Percentiles rank a stretch among this genome's conserved stretches.
Conservation (phyloP, 2,329 filamentous ascomycete genomes). For the Pseudocercospora ulei region DNA sequence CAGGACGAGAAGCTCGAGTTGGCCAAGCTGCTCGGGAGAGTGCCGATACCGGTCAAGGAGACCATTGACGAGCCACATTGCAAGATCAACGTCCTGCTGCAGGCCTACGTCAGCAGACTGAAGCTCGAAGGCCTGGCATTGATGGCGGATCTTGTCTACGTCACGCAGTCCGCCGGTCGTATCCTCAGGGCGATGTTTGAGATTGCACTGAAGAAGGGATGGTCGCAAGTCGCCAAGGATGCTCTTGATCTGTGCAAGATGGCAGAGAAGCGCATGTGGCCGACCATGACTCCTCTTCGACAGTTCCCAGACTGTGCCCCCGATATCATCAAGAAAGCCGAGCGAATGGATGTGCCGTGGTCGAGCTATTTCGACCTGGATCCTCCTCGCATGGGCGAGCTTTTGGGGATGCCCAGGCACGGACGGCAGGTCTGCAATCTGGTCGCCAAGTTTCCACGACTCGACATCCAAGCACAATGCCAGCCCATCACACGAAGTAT, state of each 20-base stretch:
- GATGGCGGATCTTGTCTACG: slow-evolving; percentile 98
- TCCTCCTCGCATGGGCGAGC: slow-evolving; percentile 88
- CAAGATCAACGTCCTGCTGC: slow-evolving; percentile 94
- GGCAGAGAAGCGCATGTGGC: slow-evolving; percentile 99
- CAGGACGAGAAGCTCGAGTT: slow-evolving; percentile 97
- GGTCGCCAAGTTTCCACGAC: slow-evolving; percentile 82
- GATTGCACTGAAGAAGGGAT: slow-evolving; percentile 93
- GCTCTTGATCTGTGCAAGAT: slow-evolving; percentile 95
- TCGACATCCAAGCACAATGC: slow-evolving; percentile 86
- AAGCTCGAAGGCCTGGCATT: slow-evolving; percentile 87
- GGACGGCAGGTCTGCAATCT: slow-evolving; percentile 76
- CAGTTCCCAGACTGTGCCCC: slow-evolving; percentile 76
- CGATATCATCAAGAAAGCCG: slow-evolving; percentile 83
- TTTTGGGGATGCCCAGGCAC: slow-evolving; percentile 80
- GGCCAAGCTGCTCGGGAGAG: slow-evolving; percentile 76
- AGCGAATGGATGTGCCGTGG: slow-evolving; percentile 92
- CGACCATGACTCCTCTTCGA: slow-evolving; percentile 89
- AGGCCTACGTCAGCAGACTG: slow-evolving; percentile 91
- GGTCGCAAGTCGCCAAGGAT: slow-evolving; percentile 84
- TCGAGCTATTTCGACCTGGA: slow-evolving; percentile 90
- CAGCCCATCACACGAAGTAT: slow-evolving; percentile 92
- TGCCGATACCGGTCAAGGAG: slow-evolving; percentile 95
- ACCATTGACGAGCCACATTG: slow-evolving; percentile 92
- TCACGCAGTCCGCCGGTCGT: slow-evolving; percentile 93
- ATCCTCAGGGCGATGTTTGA: slow-evolving; percentile 93